These are phyloP conservation scores for Suhomyces bokatorum DNA, from an alignment of 1,139 yeast genomes.

Conservation along the genomic window DNA sequence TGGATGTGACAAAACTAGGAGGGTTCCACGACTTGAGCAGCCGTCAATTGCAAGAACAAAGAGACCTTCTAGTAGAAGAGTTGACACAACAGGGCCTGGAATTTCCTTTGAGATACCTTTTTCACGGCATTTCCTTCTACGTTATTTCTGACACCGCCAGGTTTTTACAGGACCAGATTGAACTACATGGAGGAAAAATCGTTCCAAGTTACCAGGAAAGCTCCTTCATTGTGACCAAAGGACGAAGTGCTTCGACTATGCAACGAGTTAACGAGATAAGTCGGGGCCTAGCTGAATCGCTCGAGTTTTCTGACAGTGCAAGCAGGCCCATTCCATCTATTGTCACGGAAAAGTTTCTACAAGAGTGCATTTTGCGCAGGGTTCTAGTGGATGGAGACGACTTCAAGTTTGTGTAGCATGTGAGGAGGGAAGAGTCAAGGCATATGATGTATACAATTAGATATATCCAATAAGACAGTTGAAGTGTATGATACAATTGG, in stretches of 20 bases:
- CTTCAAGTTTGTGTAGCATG: constrained; percentile 19
- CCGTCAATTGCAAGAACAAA: constrained; percentile 11
- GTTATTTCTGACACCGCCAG: constrained; percentile 18
- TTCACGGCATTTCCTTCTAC: constrained; percentile 25
- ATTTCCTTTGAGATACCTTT: constrained; percentile 24
- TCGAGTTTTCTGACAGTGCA: constrained; percentile 19
- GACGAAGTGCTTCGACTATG: constrained; percentile 10
- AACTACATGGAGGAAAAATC: constrained; percentile 35
- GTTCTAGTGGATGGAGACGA: constrained; percentile 51
- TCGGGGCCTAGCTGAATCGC: constrained; percentile 22
- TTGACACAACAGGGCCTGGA: constrained; percentile 14
- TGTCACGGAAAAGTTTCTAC: constrained; percentile 46
- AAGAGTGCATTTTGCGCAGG: constrained; percentile 38
- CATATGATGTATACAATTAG: too few species aligned
- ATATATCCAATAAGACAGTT: too few species aligned
- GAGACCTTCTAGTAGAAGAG: constrained; percentile 11
- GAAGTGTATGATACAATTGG: too few species aligned
- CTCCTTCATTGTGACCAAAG: constrained; percentile 28
- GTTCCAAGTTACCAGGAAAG: constrained; percentile 18
- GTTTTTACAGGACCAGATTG: constrained; percentile 24
- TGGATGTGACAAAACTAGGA: neutral
- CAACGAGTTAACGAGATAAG: constrained; percentile 18
- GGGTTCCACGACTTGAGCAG: constrained; percentile 12
- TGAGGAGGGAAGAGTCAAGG: neutral
- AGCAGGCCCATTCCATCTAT: constrained; percentile 44